These are phyloP conservation scores for Paramyrothecium sp. DNA, from an alignment of 2,329 filamentous ascomycete genomes.

Conservation along the genomic window DNA sequence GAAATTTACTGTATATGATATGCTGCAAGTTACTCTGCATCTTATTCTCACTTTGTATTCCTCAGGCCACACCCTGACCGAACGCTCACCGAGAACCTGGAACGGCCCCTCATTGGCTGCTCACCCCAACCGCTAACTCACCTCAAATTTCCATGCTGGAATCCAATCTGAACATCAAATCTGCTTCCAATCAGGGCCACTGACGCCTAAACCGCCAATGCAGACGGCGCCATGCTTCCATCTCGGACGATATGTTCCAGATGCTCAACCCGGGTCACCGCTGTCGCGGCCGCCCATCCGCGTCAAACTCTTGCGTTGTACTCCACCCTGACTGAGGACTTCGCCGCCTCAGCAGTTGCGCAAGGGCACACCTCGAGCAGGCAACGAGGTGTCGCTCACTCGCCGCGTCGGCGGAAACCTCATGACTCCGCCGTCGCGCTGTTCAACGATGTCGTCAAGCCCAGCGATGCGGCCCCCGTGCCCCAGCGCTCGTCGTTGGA, in stretches of 20 bases:
- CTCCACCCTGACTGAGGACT: neutral
- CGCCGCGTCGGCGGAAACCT: neutral
- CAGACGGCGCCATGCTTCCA: slow-evolving; percentile 26
- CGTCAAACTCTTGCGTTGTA: slow-evolving; percentile 12
- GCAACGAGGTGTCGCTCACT: too few relatives aligned
- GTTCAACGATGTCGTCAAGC: slow-evolving; percentile 34
- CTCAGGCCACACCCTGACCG: neutral
- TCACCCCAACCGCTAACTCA: slow-evolving; percentile 3
- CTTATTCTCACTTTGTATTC: too few relatives aligned
- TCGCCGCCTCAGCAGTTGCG: neutral
- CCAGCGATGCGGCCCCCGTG: neutral
- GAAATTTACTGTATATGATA: too few relatives aligned
- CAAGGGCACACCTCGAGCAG: neutral
- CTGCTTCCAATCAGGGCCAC: neutral
- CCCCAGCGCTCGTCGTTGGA: slow-evolving; percentile 11
- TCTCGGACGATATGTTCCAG: slow-evolving; percentile 32
- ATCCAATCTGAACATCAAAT: neutral
- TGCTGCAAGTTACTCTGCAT: too few relatives aligned
- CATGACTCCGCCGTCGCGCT: slow-evolving; percentile 25
- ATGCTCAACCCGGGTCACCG: slow-evolving; percentile 26
- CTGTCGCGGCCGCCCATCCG: neutral
- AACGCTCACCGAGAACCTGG: slow-evolving; percentile 3
- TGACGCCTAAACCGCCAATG: neutral
- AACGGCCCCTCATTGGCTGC: slow-evolving; percentile 13
- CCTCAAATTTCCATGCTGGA: too few relatives aligned